Evolutionary conservation across 345 rosid species (phyloP).

Genomic region (Laguncularia racemosa): DNA sequence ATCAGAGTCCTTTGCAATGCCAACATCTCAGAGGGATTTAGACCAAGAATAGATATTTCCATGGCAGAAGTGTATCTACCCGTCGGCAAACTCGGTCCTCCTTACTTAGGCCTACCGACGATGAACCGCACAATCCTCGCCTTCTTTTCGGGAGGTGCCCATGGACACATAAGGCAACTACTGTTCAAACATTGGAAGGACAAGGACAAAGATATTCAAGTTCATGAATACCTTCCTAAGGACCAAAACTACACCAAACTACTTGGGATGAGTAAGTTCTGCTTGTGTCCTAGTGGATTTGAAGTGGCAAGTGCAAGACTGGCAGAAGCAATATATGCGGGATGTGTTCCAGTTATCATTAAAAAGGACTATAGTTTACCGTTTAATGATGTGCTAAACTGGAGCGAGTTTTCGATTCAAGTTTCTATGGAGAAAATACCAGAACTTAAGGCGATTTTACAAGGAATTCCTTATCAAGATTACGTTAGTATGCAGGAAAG

Average conservation of each 20-base stretch:
- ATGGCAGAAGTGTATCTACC: slow-evolving; percentile 45
- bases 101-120: slow-evolving; percentile 10
- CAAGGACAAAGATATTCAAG: slow-evolving; percentile 44
- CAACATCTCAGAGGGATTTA: slow-evolving; percentile 63
- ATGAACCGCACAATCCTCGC: slow-evolving; percentile 39
- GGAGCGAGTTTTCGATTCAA: slow-evolving; percentile 35
- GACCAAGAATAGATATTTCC: slow-evolving; percentile 49
- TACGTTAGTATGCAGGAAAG: slow-evolving; percentile 34
- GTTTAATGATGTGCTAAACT: slow-evolving; percentile 44
- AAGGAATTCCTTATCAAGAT: slow-evolving; percentile 20
- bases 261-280: slow-evolving; percentile 47
- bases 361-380: slow-evolving; percentile 36
- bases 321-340: slow-evolving; percentile 32
- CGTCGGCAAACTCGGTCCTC: slow-evolving; percentile 13
- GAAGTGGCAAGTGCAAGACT: slow-evolving; percentile 63
- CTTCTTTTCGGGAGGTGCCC: slow-evolving; percentile 64
- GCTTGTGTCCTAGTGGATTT: slow-evolving; percentile 57
- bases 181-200: slow-evolving; percentile 56
- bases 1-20: slow-evolving; percentile 77
- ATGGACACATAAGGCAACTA: slow-evolving; percentile 41
- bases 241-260: slow-evolving; percentile 25
- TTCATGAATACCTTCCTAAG: slow-evolving; percentile 30
- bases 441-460: slow-evolving; percentile 39
- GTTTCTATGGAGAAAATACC: slow-evolving; percentile 29
- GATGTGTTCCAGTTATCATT: slow-evolving; percentile 44